These are phyloP conservation scores for Penicillium decumbens DNA, from an alignment of 2,329 filamentous ascomycete genomes.

Conservation along the genomic window DNA sequence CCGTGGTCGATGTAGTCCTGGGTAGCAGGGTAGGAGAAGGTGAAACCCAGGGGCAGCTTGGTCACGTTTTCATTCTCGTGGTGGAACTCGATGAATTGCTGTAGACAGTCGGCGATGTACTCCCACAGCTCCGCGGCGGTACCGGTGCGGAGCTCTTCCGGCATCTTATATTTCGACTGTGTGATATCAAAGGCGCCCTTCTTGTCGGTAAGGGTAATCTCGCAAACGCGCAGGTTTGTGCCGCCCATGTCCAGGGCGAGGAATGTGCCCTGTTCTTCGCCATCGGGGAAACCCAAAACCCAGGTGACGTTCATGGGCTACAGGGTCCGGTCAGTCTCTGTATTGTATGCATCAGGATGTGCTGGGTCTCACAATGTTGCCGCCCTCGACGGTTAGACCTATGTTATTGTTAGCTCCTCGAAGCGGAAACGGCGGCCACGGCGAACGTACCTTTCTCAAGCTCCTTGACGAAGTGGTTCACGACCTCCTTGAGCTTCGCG, in stretches of 20 bases:
- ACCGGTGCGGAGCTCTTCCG: conserved; percentile 84
- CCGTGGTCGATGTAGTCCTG: conserved; percentile 93
- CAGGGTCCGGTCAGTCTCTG: conserved; percentile 19
- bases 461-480: conserved; percentile 82
- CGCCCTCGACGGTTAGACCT: conserved; percentile 82
- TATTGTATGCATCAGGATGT: neutral
- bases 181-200: conserved; percentile 91
- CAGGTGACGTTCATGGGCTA: conserved; percentile 97
- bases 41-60: conserved; percentile 78
- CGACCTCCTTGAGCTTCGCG: conserved; percentile 81
- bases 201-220: conserved; percentile 80
- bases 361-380: conserved; percentile 69
- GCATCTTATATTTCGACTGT: conserved; percentile 94
- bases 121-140: conserved; percentile 84
- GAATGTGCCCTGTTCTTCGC: conserved; percentile 80
- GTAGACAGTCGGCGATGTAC: conserved; percentile 86
- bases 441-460: conserved; percentile 67
- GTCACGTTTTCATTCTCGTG: conserved; percentile 61
- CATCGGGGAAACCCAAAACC: conserved; percentile 86
- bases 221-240: conserved; percentile 90
- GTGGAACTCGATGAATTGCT: conserved; percentile 85
- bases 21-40: conserved; percentile 90
- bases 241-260: conserved; percentile 93
- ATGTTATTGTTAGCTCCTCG: conserved; percentile 8
- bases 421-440: neutral